Evolutionary conservation across 768 basidiomycete genomes (phyloP).

Genomic region (Russula vinacea): DNA sequence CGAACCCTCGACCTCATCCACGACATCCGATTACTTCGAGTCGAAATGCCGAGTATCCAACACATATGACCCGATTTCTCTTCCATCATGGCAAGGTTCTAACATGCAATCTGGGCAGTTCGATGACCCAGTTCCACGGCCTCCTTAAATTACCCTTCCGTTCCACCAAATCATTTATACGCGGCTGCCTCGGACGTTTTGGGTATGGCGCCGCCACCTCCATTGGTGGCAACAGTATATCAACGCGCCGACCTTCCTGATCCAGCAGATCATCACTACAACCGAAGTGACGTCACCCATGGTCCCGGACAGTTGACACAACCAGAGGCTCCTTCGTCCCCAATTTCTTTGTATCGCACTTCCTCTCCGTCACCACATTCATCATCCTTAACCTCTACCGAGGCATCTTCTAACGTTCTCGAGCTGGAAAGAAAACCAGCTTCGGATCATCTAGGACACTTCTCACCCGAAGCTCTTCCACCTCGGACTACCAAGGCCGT

Average conservation of each 20-base stretch:
- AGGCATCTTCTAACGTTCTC: conserved; percentile 34
- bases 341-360: conserved; percentile 11
- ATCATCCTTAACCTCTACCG: conserved; percentile 30
- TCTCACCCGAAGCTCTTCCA: conserved; percentile 53
- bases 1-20: conserved; percentile 39
- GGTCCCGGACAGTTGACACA: conserved; percentile 27
- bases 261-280: conserved; percentile 20
- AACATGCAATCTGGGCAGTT: conserved; percentile 10
- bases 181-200: conserved; percentile 77
- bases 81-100: conserved; percentile 5
- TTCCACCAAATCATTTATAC: conserved; percentile 52
- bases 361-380: conserved; percentile 16
- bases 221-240: conserved; percentile 32
- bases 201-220: conserved; percentile 71
- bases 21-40: neutral
- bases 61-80: conserved; percentile 11
- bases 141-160: conserved; percentile 26
- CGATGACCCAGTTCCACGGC: conserved; percentile 2
- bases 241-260: conserved; percentile 25
- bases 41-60: conserved; percentile 14
- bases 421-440: conserved; percentile 59
- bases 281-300: conserved; percentile 5
- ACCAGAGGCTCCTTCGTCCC: conserved; percentile 4
- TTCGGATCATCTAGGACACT: conserved; percentile 56
- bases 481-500: conserved; percentile 75